Evolutionary conservation across 441 rosid species (phyloP), one percentile per base, ranked within the genome.

Genomic region (Gossypium trilobum): DNA sequence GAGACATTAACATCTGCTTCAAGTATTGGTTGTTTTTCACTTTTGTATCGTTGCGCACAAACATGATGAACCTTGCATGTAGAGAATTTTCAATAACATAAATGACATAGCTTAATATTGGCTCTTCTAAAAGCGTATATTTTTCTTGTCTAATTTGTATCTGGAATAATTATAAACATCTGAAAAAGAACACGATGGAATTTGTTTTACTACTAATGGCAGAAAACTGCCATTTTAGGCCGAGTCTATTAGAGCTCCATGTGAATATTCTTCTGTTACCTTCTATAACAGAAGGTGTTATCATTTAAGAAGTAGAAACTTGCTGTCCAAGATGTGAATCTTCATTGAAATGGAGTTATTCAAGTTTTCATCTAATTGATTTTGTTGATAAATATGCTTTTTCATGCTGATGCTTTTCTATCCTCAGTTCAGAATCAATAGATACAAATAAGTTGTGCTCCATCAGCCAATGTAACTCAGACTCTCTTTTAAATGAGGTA

Each of bases 401-500:
- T 78, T 73, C 36, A 55, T 79, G 73, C 44, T 79, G 57, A 86
- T 77, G 22, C 78, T 73, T 22, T 72, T 79, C 19, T 66, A 64
- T 76, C 83, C 79, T 85, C 97, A 95, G 99, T 90, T 88, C 88
- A 72, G 97, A 88, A 78, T 95, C 97, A 80, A 84, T 81, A 75
- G 89, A 95, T 23, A 95, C 97, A 51, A 88, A 91, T 79, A 91
- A 86, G 83, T 79, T 95, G 75, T 95, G 99, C 86, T 91, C 99
- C 84, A 95, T 95, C 77, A 95, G 91, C 84, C 93, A 86, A 74
- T 95, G 99, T 84, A 86, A 89, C 82, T 80, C 99, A 48, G 75
- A 84, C 74, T 94, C 99, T 80, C 94, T 94, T 77, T 75, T 89
- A 75, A 95, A 95, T 74, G 97, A 95, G 97, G 99, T 94, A 85